A percentile compares a stretch with the other conserved stretches of the same genome.
Conservation (phyloP, 2,329 filamentous ascomycete species). For the Venturia effusa region DNA sequence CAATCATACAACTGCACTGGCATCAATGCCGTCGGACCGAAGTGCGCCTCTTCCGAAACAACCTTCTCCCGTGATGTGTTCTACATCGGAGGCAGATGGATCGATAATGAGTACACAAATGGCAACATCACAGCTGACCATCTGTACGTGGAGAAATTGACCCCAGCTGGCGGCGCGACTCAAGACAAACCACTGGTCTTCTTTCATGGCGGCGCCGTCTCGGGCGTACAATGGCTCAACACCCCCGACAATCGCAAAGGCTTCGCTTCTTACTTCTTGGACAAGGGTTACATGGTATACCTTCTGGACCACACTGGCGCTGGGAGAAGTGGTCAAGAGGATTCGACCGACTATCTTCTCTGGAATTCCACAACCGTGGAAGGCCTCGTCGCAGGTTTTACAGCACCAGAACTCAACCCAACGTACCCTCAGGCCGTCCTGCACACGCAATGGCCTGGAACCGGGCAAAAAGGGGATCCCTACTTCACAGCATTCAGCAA, state of each 20-base stretch:
- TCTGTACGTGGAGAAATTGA: constrained; percentile 23
- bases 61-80: constrained; percentile 1
- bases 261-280: constrained; percentile 39
- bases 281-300: constrained; percentile 36
- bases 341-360: constrained; percentile 26
- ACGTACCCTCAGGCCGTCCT: constrained; percentile 33
- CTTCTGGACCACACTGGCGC: constrained; percentile 36
- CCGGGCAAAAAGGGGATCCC: constrained; percentile 30
- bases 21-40: background rate
- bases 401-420: constrained; percentile 24
- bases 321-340: constrained; percentile 25
- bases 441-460: constrained; percentile 32
- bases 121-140: constrained; percentile 11
- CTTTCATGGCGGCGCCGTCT: constrained; percentile 20
- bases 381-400: constrained; percentile 22
- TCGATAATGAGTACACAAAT: background rate
- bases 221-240: constrained; percentile 26
- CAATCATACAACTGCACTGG: background rate
- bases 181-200: constrained; percentile 19
- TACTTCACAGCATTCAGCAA: constrained; percentile 40
- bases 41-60: background rate
- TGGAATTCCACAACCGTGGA: constrained; percentile 17
- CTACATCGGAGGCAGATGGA: constrained; percentile 2
- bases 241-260: constrained; percentile 40
- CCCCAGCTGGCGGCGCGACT: constrained; percentile 2